These are phyloP conservation scores for Barbatosphaeria neglecta DNA, from an alignment of 495 filamentous ascomycete genomes.

Conservation along the genomic window DNA sequence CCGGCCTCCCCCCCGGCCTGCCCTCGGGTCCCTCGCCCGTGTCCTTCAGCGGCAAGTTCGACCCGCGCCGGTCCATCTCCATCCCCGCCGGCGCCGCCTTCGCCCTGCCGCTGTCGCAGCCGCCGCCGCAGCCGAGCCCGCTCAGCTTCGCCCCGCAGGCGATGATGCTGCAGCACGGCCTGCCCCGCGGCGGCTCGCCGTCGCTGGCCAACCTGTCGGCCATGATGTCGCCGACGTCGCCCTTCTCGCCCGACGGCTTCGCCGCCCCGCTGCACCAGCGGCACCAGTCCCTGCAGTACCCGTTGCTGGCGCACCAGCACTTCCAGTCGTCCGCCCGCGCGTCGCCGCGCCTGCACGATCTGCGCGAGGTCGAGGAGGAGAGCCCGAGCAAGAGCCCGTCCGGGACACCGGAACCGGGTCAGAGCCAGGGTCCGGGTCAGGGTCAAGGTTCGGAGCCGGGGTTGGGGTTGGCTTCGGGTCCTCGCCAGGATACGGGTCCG, in stretches of 20 bases:
- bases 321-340: slow-evolving; percentile 38
- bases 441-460: too few relatives aligned
- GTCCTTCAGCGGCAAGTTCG: slow-evolving; percentile 44
- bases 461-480: too few relatives aligned
- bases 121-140: slow-evolving; percentile 20
- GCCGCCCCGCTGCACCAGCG: slow-evolving; percentile 36
- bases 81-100: slow-evolving; percentile 7
- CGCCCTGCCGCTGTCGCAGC: not conserved
- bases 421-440: too few relatives aligned
- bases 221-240: slow-evolving; percentile 39
- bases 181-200: slow-evolving; percentile 45
- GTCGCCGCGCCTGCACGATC: slow-evolving; percentile 44
- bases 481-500: too few relatives aligned
- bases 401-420: slow-evolving; percentile 33
- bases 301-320: slow-evolving; percentile 42
- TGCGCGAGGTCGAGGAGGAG: slow-evolving; percentile 43
- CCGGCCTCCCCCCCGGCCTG: slow-evolving; percentile 43
- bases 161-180: slow-evolving; percentile 37
- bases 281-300: slow-evolving; percentile 47
- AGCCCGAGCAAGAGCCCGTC: slow-evolving; percentile 28
- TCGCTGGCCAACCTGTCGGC: slow-evolving; percentile 36
- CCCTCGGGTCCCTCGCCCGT: slow-evolving; percentile 40
- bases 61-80: slow-evolving; percentile 36
- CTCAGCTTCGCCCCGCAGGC: slow-evolving; percentile 45
- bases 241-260: slow-evolving; percentile 38